phyloP scores from a whole-genome alignment of 2,329 filamentous ascomycete genomes.

The Microsporum audouinii region DNA sequence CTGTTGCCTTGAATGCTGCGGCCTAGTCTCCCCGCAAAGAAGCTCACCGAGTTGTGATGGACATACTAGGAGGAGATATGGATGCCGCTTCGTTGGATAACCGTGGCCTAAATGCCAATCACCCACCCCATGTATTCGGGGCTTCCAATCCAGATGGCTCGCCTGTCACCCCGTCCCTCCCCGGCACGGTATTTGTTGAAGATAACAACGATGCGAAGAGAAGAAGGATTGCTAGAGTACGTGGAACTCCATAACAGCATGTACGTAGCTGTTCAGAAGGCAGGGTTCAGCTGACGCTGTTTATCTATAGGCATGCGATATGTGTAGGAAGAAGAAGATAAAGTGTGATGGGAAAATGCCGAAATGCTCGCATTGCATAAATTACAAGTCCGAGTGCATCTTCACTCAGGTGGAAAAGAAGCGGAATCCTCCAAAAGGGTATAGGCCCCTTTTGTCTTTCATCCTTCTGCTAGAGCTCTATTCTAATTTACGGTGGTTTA shows the following conservation, averaged over 20 bases:
- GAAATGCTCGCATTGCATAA: slow-evolving; percentile 87
- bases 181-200: slow-evolving; percentile 30
- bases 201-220: slow-evolving; percentile 71
- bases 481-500: background rate
- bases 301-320: slow-evolving; percentile 66
- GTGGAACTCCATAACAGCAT: slow-evolving; percentile 19
- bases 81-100: slow-evolving; percentile 35
- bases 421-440: slow-evolving; percentile 93
- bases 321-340: slow-evolving; percentile 89
- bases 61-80: slow-evolving; percentile 19
- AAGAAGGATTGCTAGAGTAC: slow-evolving; percentile 74
- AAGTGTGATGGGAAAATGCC: slow-evolving; percentile 97
- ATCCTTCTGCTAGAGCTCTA: background rate
- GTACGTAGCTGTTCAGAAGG: background rate
- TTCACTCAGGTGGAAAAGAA: slow-evolving; percentile 99
- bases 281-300: background rate
- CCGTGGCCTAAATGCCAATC: slow-evolving; percentile 47
- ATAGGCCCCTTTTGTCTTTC: slow-evolving; percentile 24
- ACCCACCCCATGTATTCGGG: slow-evolving; percentile 59
- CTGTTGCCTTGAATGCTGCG: background rate
- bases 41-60: slow-evolving; percentile 7
- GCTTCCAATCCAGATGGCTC: slow-evolving; percentile 51
- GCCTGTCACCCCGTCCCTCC: slow-evolving; percentile 43
- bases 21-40: background rate
- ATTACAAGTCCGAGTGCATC: slow-evolving; percentile 95